Base-by-base conservation (phyloP, 805 yeast species). In the Nakazawaea anatomiae region DNA sequence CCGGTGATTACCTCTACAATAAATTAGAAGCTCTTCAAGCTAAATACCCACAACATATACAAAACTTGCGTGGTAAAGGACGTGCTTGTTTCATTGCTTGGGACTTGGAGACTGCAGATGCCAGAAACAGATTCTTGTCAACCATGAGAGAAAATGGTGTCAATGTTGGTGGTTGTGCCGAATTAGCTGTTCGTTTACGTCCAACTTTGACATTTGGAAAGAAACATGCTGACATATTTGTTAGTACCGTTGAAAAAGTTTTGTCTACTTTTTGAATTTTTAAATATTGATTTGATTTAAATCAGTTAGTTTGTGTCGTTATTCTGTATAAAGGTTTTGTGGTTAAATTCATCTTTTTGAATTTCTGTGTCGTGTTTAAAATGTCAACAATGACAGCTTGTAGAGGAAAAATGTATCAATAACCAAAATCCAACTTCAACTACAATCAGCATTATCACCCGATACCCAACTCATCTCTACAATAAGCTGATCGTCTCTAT, bases 131-230 rank as follows among this genome's bases (percentile, higher is more conserved):
- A 42, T 68, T 83, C 46, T 69, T 83, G 57, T 57, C 62, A 39
- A 61, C 59, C 10, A 68, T 77, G 62, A 79, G 80, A 60, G 60
- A 66, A 28, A 70, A 71, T 40, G 89, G 89, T 47, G 72, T 83
- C 55, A 83, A 83, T 61, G 76, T 80, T 46, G 89, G 89, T 51
- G 89, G 87, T 27, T 83, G 87, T 65, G 83, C 86, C 52, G 84
- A 76, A 32, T 55, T 56, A 9, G 66, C 82, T 31, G 75, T 83
- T 42, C 75, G 89, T 68, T 73, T 83, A 63, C 77, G 89, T 71
- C 89, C 89, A 34, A 68, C 85, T 9, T 72, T 83, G 58, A 76
- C 81, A 29, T 83, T 83, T 62, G 84, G 77, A 55, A 69, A 75
- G 58, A 74, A 75, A 57, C 88, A 83, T 59, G 86, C 80, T 18